Evolutionary conservation across 192 early-diverging fungal genomes (phyloP), one percentile per base, ranked within the genome.

Genomic region (Dimargaris cristalligena): DNA sequence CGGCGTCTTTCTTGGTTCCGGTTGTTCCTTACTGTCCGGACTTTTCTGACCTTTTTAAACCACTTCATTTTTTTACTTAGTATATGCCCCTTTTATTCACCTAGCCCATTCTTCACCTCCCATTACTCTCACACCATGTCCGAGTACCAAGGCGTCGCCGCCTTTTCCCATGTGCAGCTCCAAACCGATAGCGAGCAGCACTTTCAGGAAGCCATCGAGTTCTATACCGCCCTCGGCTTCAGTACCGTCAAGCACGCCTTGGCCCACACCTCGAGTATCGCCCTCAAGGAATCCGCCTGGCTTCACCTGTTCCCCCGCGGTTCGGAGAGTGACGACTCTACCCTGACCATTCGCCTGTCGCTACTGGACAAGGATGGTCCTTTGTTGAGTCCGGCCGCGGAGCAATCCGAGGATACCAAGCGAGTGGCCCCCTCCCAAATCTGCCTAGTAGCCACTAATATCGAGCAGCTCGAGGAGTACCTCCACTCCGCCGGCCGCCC

Each of bases 201-300:
- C 47, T 70, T 68, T 28, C 52, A 72, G 25, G 61, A 66, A 30
- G 67, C 74, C 0, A 55, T 80, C 14, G 58, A 60, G 10, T 83
- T 83, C 62, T 86, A 86, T 63, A 47, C 59, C 18, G 52, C 63
- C 28, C 65, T 86, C 35, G 84, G 84, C 10, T 79, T 83, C 52
- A 65, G 63, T 48, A 68, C 67, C 1, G 69, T 84, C 44, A 66
- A 69, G 38, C 60, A 65, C 28, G 61, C 77, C 18, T 50, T 68
- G 46, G 64, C 63, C 2, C 63, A 66, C 46, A 49, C 59, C n/a
- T 65, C 62, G 30, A 60, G 41, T 9, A 69, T 74, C 25, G 50
- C 63, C 20, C 57, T 54, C 49, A 69, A 71, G 29, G 62, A 59
- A 20, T 60, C 60, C 50, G 55, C 65, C 8, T 82, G 80, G 78